Evolutionary conservation across 2,329 filamentous ascomycete genomes (phyloP), one percentile per base, ranked within the genome.

Genomic region (Paecilomyces sp.): DNA sequence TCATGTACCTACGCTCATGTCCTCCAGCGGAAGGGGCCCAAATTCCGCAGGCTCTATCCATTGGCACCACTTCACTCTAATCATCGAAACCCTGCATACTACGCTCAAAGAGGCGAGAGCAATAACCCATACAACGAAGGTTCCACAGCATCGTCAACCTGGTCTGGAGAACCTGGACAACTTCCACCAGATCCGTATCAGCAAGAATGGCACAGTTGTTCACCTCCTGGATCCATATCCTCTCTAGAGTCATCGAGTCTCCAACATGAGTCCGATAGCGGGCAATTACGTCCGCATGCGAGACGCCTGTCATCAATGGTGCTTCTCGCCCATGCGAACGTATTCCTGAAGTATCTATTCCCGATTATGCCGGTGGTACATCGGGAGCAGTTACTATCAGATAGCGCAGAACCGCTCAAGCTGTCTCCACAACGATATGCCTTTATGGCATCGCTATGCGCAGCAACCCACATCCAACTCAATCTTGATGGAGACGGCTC

Each of bases 391-490:
- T 61, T 79, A 2, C 70, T 70, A n/a, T 63, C 67, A 24, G 69
- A 74, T 59, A 73, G 74, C 54, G 67, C 72, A 62, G 85, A 83
- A 63, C 82, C 87, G 66, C 86, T 90, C 61, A 61, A 66, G 13
- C 81, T 76, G 15, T 67, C 68, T 1, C 53, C 70, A 1, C 70
- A 70, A 55, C 63, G 75, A 54, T 79, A 79, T 62, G 76, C 76
- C 1, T 73, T 79, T 50, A 61, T 77, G 25, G 74, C 72, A 0
- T 70, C 76, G 0, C 61, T 79, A 2, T 79, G 77, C 60, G 74
- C 77, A 0, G 74, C 77, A 15, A 77, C 77, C 3, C 75, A 78
- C 63, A 76, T 79, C n/a, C 77, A 79, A 61, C 67, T 78, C 25
- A 76, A 75, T 50, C 60, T 76, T 3, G 74, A 76, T 55, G 74